phyloP scores from a whole-genome alignment of 352 stramenopile species.

The Phytopythium helicoides region DNA sequence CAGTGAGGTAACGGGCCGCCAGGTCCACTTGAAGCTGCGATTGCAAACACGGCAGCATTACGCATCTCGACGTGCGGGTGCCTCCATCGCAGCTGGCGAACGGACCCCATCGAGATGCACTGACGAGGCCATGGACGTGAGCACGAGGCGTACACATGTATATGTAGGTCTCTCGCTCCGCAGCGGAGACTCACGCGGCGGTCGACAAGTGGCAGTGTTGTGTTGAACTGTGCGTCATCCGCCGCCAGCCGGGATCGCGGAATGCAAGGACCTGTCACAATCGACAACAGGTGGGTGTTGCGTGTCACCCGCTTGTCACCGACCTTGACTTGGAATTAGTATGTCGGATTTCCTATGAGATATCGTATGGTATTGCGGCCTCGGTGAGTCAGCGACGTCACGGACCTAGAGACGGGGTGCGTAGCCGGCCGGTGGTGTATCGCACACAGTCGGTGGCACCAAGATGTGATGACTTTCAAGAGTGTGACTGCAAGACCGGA shows the following conservation, averaged over 20 bases:
- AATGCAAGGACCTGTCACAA: neutral
- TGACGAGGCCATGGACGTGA: neutral
- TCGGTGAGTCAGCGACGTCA: too few species aligned
- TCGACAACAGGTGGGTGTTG: neutral
- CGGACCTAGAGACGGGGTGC: too few species aligned
- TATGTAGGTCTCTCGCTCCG: neutral
- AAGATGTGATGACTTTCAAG: too few species aligned
- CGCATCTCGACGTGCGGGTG: neutral
- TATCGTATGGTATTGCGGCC: too few species aligned
- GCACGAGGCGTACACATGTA: neutral
- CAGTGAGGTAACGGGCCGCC: neutral
- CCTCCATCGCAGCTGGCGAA: too few species aligned
- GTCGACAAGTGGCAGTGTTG: neutral
- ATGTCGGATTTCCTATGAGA: too few species aligned
- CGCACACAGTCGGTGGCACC: too few species aligned
- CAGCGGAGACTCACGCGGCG: neutral
- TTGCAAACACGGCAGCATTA: neutral
- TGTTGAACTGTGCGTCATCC: neutral
- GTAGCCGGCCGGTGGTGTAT: too few species aligned
- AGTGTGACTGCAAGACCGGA: too few species aligned
- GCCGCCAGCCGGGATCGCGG: constrained; percentile 1
- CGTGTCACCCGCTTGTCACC: constrained; percentile 1
- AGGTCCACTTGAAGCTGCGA: neutral
- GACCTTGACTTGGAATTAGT: too few species aligned
- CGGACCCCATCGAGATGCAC: constrained; percentile 2